phyloP scores from a whole-genome alignment of 2,329 filamentous ascomycete species.

The Plectosphaerella sp. region DNA sequence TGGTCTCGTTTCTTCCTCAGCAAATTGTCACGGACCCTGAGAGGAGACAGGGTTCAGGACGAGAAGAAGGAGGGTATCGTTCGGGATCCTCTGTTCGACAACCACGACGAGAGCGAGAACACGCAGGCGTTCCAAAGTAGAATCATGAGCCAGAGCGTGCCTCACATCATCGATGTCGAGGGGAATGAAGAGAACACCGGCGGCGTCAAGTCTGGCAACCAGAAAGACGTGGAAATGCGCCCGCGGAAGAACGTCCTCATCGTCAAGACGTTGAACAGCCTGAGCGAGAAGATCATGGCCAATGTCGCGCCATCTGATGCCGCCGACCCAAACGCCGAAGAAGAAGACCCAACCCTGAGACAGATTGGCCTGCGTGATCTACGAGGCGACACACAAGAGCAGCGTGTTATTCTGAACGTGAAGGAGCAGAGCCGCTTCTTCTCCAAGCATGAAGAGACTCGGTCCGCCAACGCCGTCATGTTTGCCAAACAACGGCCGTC shows the following conservation, averaged over 20 bases:
- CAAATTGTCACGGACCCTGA: slow-evolving; percentile 82
- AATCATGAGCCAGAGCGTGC: slow-evolving; percentile 62
- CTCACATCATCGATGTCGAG: slow-evolving; percentile 86
- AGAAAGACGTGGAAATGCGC: slow-evolving; percentile 86
- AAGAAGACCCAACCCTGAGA: slow-evolving; percentile 68
- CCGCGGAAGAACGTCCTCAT: slow-evolving; percentile 80
- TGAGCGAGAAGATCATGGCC: slow-evolving; percentile 91
- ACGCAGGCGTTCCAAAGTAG: slow-evolving; percentile 46
- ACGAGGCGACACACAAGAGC: slow-evolving; percentile 66
- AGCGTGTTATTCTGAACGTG: slow-evolving; percentile 79
- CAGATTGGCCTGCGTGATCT: slow-evolving; percentile 78
- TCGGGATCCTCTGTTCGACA: slow-evolving; percentile 73
- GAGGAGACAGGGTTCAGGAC: slow-evolving; percentile 81
- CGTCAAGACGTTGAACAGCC: slow-evolving; percentile 79
- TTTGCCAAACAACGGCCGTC: slow-evolving; percentile 68
- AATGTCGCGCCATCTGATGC: slow-evolving; percentile 76
- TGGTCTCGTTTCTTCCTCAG: slow-evolving; percentile 95
- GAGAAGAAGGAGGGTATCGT: slow-evolving; percentile 54
- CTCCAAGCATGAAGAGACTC: slow-evolving; percentile 49
- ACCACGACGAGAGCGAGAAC: slow-evolving; percentile 74
- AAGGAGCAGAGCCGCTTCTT: slow-evolving; percentile 85
- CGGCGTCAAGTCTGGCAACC: slow-evolving; percentile 74
- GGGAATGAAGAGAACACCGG: slow-evolving; percentile 95
- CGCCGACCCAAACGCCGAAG: slow-evolving; percentile 55
- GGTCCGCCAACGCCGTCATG: slow-evolving; percentile 38